Conservation (phyloP, 371 early-diverging fungal species). For the Nematocida ausubeli region DNA sequence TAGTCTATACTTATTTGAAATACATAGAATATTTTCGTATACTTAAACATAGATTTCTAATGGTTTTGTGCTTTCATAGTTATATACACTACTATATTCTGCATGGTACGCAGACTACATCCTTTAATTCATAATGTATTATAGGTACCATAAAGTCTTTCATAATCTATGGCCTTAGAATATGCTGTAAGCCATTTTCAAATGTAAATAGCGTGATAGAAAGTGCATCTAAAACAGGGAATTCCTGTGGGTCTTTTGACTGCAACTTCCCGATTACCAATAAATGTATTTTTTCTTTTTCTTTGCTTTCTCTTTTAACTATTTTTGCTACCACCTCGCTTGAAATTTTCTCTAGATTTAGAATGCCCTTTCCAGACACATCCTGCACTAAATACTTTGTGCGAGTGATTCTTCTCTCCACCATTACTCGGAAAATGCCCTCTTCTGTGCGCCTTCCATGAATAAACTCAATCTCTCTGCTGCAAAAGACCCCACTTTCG, state of each 20-base stretch:
- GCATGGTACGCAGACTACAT: too few species aligned
- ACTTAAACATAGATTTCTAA: too few species aligned
- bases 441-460: background rate
- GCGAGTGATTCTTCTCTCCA: background rate
- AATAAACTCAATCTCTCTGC: background rate
- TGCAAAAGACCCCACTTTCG: background rate
- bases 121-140: too few species aligned
- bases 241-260: background rate
- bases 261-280: conserved; percentile 14
- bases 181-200: background rate
- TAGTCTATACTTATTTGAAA: too few species aligned
- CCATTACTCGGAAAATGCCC: conserved; percentile 17
- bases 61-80: too few species aligned
- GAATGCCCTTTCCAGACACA: conserved; percentile 36
- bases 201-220: conserved; percentile 32
- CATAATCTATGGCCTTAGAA: background rate
- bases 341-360: conserved; percentile 2
- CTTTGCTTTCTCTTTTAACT: background rate
- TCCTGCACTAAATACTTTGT: conserved; percentile 21
- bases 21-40: too few species aligned
- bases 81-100: too few species aligned
- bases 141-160: too few species aligned
- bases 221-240: conserved; percentile 3
- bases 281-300: background rate
- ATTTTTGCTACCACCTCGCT: background rate